Evolutionary conservation across 768 basidiomycete genomes (phyloP), one percentile per base, ranked within the genome.

Genomic region (Termitomyces sp.): DNA sequence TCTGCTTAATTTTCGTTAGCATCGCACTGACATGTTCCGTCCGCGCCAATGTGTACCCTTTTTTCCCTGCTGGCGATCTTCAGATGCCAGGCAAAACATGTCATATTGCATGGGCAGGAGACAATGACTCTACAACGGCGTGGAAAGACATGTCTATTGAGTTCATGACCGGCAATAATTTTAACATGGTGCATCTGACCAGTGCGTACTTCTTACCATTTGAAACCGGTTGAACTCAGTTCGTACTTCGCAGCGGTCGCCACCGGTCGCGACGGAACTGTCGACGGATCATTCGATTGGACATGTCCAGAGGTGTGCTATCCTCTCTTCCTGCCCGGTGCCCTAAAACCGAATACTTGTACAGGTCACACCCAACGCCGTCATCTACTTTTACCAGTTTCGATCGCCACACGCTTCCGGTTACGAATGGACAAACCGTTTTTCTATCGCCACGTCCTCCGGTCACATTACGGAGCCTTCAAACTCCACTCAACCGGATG

Each of bases 301-400:
- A 66, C 81, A 18, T 94, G 92, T 74, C 91, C 89, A 12, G 72
- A 79, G 62, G 90, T 65, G 79, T 69, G 24, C 20, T 13, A 9
- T 38, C 38, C 32, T 55, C 38, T 44, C 16, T 55, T 53, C 12
- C 1, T 32, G 45, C 44, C 11, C 28, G 8, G 18, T 22, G 24
- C 8, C 16, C 44, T 4, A 3, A 46, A 57, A 22, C 12, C 4
- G 6, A 45, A 12, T 35, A 44, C 11, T 33, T 52, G 15, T 16
- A 11, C 67, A 89, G 87, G 89, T 92, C 45, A 76, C 75, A 16
- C 81, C 82, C 16, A 78, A 88, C 70, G 78, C 90, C 0, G 69
- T 83, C 44, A 85, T 92, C 62, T 92, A 92, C 76, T 92, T 92
- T 76, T 91, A 91, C 74, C 89, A 92, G 67, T 92, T 90, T 77